Base-by-base conservation (phyloP, 768 basidiomycete genomes). In the Lactarius quietus region DNA sequence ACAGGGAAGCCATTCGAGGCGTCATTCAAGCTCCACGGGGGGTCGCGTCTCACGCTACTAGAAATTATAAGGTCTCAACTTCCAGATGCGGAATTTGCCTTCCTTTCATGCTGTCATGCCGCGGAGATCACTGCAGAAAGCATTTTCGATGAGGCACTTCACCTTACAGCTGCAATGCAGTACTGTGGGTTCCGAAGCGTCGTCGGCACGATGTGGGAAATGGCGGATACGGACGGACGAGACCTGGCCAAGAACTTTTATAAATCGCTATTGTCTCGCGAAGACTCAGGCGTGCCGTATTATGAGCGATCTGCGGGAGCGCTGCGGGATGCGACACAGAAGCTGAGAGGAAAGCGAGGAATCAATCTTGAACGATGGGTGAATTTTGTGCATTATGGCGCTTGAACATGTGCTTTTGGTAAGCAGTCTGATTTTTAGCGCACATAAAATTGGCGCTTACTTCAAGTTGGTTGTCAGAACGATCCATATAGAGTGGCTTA, bases 131-230 rank as follows among this genome's bases (percentile, higher is more conserved):
- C 57, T 3, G 62, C 41, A 1, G 23, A 28, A 5, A 51, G 33
- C 26, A 31, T 57, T 12, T 23, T 64, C 0, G 68, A 68, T 9
- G 69, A 70, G 60, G 60, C 23, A 8, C 29, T 70, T 6, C 59
- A 59, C 23, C 63, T 70, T 10, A 52, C 67, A 0, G 67, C 64
- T 6, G 69, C 63, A 6, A 35, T 67, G 62, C 66, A 62, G 18
- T 57, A 61, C 4, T 62, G 59, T 35, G 68, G 66, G 7, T 69
- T 66, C 51, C 36, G 62, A 1, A 58, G 66, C 10, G 62, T 67
- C 2, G 59, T 69, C 15, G 62, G 58, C 28, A 64, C 68, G 1
- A 61, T 67, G 61, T 69, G 68, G 68, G 61, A 12, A 12, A 69
- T 69, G 59, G 57, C n/a, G 1, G 68, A 67, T 15, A 31, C 10